A percentile compares a stretch with the other conserved stretches of the same genome.
Conservation (phyloP, 2,329 filamentous ascomycete genomes). For the Aspergillus felis region DNA sequence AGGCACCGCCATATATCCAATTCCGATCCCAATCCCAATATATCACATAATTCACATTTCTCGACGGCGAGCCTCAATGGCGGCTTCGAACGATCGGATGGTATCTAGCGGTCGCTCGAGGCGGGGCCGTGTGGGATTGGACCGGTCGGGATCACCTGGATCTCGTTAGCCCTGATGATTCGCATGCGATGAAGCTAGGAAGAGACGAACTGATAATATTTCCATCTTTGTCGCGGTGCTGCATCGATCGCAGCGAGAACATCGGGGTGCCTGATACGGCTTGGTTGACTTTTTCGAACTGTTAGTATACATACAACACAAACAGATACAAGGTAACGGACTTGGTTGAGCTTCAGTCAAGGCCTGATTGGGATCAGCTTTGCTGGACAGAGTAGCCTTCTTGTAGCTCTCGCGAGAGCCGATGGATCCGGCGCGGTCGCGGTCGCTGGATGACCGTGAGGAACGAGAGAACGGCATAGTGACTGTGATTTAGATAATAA, state of each 20-base stretch:
- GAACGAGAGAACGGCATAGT: constrained; percentile 18
- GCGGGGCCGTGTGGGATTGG: constrained; percentile 81
- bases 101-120: constrained; percentile 90
- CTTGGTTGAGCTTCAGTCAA: constrained; percentile 80
- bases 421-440: constrained; percentile 21
- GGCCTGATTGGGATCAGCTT: constrained; percentile 80
- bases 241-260: constrained; percentile 66
- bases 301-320: background rate
- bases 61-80: constrained; percentile 62
- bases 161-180: constrained; percentile 9
- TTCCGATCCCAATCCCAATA: background rate
- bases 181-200: background rate
- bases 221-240: constrained; percentile 72
- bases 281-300: background rate
- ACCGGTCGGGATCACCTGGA: constrained; percentile 82
- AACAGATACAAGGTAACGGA: constrained; percentile 46
- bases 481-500: background rate
- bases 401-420: constrained; percentile 20
- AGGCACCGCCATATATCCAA: constrained; percentile 1
- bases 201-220: constrained; percentile 66
- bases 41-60: constrained; percentile 43
- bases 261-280: constrained; percentile 31
- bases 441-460: constrained; percentile 20
- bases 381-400: constrained; percentile 55
- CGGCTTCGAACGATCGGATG: constrained; percentile 83